These are phyloP conservation scores for Fusarium setosum DNA, from an alignment of 2,329 filamentous ascomycete species.

Conservation along the genomic window DNA sequence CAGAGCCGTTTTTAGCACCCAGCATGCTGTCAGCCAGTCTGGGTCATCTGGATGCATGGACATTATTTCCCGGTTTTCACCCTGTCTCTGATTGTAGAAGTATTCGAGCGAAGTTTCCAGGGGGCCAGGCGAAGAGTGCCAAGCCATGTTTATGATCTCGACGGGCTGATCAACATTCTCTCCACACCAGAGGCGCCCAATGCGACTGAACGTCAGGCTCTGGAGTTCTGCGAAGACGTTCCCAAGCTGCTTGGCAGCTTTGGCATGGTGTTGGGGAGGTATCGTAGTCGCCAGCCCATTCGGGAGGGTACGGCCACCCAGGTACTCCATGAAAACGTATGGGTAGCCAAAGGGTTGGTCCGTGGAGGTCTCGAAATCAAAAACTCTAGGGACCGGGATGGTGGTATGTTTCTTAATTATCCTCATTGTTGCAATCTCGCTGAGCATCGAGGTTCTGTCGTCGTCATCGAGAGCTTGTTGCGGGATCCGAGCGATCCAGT, in stretches of 20 bases:
- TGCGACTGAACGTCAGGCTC: conserved; percentile 38
- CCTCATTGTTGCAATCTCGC: conserved; percentile 45
- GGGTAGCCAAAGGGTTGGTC: conserved; percentile 41
- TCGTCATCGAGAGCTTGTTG: conserved; percentile 24
- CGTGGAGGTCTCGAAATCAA: conserved; percentile 32
- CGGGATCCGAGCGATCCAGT: conserved; percentile 41
- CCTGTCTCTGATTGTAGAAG: conserved; percentile 42
- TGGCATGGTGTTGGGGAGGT: conserved; percentile 30
- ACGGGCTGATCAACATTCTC: conserved; percentile 36
- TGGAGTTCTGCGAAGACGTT: conserved; percentile 40
- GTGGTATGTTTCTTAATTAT: conserved; percentile 32
- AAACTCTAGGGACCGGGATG: conserved; percentile 39
- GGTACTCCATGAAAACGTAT: conserved; percentile 42
- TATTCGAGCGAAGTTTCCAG: conserved; percentile 44
- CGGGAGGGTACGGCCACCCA: conserved; percentile 27
- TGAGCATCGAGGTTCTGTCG: conserved; percentile 25
- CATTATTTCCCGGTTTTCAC: conserved; percentile 37
- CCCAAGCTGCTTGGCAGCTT: conserved; percentile 42
- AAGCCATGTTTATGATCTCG: conserved; percentile 38
- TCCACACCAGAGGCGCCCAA: conserved; percentile 43
- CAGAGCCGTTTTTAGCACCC: conserved; percentile 45
- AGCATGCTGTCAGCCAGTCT: conserved; percentile 46
- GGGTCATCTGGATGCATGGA: conserved; percentile 36
- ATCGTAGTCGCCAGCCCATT: conserved; percentile 24
- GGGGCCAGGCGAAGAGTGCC: conserved; percentile 35